phyloP scores from a whole-genome alignment of 202 grass and related monocot genomes.

The Cymbopogon flexuosus region DNA sequence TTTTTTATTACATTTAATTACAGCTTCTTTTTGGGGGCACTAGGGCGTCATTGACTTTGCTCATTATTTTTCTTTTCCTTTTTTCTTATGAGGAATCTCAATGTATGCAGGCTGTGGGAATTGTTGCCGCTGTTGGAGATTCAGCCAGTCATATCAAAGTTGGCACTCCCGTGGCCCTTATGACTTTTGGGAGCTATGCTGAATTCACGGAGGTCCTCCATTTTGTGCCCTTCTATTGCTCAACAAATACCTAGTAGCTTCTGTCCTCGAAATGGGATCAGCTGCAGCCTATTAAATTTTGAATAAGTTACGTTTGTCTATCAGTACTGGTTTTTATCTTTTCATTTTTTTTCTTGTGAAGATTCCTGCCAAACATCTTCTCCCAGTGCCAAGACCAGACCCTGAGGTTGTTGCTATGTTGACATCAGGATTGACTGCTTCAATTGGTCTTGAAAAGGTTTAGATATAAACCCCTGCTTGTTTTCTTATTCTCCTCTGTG shows the following conservation, averaged over 20 bases:
- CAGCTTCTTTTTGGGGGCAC: not conserved
- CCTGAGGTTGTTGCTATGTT: constrained; percentile 97
- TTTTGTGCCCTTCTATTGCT: constrained; percentile 25
- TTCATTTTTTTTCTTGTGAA: constrained; percentile 47
- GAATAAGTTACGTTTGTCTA: not conserved
- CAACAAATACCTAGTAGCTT: constrained; percentile 15
- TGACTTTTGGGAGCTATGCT: constrained; percentile 97
- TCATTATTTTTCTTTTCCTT: not conserved
- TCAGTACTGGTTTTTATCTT: constrained; percentile 32
- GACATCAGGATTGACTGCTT: constrained; percentile 95
- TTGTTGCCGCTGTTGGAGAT: constrained; percentile 84
- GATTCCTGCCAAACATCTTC: constrained; percentile 89
- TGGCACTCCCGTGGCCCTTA: constrained; percentile 82
- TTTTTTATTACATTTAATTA: not conserved
- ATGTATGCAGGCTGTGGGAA: constrained; percentile 75
- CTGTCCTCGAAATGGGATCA: constrained; percentile 8
- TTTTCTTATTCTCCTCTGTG: constrained; percentile 16
- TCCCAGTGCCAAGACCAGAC: constrained; percentile 88
- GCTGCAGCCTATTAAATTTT: not conserved
- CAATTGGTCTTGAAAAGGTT: constrained; percentile 98
- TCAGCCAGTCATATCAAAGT: constrained; percentile 76
- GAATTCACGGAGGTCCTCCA: constrained; percentile 65
- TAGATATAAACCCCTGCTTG: not conserved
- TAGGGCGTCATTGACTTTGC: not conserved
- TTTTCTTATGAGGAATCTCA: constrained; percentile 11